Conservation (phyloP, 1,284 basidiomycete species). For the Apiotrichum akiyoshidainum region DNA sequence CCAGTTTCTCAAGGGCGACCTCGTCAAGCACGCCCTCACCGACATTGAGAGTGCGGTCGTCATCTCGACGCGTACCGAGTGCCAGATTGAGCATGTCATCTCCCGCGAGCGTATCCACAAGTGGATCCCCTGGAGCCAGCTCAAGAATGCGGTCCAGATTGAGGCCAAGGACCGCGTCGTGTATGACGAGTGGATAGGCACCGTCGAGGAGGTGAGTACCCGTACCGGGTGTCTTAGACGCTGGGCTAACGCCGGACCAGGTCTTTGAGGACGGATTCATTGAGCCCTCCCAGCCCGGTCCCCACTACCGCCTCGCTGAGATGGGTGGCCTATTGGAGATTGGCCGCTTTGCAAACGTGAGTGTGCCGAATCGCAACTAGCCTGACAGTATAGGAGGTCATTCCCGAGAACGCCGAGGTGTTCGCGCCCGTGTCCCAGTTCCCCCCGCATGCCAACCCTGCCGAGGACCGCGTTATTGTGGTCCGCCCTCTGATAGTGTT, state of each 20-base stretch:
- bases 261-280: constrained; percentile 81
- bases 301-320: constrained; percentile 68
- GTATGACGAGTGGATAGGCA: constrained; percentile 82
- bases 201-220: constrained; percentile 54
- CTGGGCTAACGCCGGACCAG: constrained; percentile 47
- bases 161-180: constrained; percentile 77
- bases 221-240: constrained; percentile 1
- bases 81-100: constrained; percentile 71
- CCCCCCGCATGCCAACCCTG: constrained; percentile 26
- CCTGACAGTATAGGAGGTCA: constrained; percentile 24
- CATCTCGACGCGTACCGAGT: constrained; percentile 60
- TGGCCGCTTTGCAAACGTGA: constrained; percentile 28
- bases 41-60: constrained; percentile 77
- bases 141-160: constrained; percentile 56
- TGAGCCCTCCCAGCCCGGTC: constrained; percentile 54
- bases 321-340: constrained; percentile 49
- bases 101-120: constrained; percentile 60
- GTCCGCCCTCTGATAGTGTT: constrained; percentile 75
- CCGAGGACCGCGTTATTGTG: constrained; percentile 52
- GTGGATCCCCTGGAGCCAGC: constrained; percentile 63
- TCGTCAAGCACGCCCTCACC: constrained; percentile 73
- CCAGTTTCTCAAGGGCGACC: constrained; percentile 71
- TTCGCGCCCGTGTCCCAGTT: constrained; percentile 40
- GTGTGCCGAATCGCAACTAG: constrained; percentile 6
- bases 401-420: constrained; percentile 20